Base-by-base conservation (phyloP, 805 yeast genomes). In the Yamadazyma endophytica region DNA sequence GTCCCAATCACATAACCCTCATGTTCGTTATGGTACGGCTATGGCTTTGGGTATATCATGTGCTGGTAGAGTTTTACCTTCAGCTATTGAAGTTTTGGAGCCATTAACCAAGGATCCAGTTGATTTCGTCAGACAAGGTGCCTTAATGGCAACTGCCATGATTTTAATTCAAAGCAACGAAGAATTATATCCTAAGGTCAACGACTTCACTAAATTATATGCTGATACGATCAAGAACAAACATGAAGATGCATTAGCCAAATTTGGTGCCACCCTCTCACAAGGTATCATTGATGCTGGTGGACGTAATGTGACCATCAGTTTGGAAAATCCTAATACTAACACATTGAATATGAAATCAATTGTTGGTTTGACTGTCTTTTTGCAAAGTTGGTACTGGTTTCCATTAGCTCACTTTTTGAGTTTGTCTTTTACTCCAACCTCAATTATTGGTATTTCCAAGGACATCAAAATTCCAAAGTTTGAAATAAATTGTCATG, bases 231-330 rank as follows among this genome's bases (percentile, higher is more conserved):
- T 90, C 35, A 66, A 80, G 16, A 84, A 82, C 50, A 92, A 90
- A 60, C 94, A 86, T 48, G 97, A 90, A 60, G 98, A 90, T 61
- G 95, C 96, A 3, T 74, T 92, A 59, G 96, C 97, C 23, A 89
- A 88, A 64, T 92, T 90, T 61, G 98, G 98, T 54, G 97, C 97
- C 18, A 86, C 97, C 12, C 65, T 92, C 29, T 90, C 96, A 9
- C 97, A 90, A 65, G 98, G 98, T 58, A 90, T 92, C 42, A 80
- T 92, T 55, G 97, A 92, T 64, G 98, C 97, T 8, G 97, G 98
- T 61, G 98, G 98, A 9, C 79, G 97, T 54, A 92, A 92, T 50
- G 95, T 84, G n/a, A 88, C 97, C 0, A 88, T 92, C 43, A 83
- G 83, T 46, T 68, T 90, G 30, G 97, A 92, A 58, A 86, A 89